Base-by-base conservation (phyloP, 2,329 filamentous ascomycete species). In the Colletotrichum noveboracense region DNA sequence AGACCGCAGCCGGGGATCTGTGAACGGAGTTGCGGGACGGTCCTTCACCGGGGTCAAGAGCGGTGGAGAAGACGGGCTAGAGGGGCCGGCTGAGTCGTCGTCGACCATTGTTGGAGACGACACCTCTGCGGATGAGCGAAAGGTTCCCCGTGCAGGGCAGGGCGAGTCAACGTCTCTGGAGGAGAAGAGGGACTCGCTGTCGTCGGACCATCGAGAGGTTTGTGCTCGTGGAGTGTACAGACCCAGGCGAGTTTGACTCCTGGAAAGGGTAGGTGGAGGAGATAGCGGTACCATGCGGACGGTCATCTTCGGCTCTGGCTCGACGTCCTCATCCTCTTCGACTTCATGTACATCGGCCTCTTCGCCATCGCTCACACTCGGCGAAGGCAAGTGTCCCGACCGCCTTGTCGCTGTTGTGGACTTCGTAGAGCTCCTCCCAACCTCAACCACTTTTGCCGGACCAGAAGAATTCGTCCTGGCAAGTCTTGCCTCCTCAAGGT, bases 191-290 rank as follows among this genome's bases (percentile, higher is more conserved):
- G 70, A 74, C 18, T 76, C 74, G 64, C 74, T 76, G 61, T 75
- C 71, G 55, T 75, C 74, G 18, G 74, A 76, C 74, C 74, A 76
- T 36, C 74, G 74, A 13, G 74, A 76, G n/a, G 66, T 75, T 28
- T 74, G 65, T 8, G 16, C 74, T 28, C 32, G 61, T 9, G 71
- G 71, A 18, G 74, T 75, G 18, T 56, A 55, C 14, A 32, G n/a
- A 5, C 26, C 61, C 21, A 70, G 62, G 7, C 38, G 32, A 18
- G 61, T 34, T 28, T 67, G 71, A 43, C 52, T 58, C 14, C 71
- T 61, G 21, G 48, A 43, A 21, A 74, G 34, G 9, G 74, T 76
- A 21, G 66, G 66, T 34, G 71, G 74, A 3, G 71, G 71, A 30
- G 74, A 71, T 24, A 70, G 38, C 24, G 48, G 70, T 5, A 32